Conservation (phyloP, 306 rosid species). For the Cicer pinnatifidum region DNA sequence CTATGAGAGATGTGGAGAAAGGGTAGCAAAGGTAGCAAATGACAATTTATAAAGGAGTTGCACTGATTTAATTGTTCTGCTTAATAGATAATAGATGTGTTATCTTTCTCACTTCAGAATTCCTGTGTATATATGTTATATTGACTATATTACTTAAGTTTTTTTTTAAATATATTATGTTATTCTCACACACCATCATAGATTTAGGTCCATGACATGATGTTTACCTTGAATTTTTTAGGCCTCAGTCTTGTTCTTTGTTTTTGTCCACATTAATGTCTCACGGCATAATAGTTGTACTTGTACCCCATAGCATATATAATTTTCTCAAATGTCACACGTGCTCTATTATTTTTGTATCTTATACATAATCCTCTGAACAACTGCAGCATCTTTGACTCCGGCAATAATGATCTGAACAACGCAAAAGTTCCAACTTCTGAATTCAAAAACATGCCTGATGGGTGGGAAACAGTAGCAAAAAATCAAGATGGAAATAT, state of each 20-base stretch:
- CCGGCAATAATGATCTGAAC: constrained; percentile 61
- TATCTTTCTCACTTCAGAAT: constrained; percentile 19
- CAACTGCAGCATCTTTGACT: constrained; percentile 74
- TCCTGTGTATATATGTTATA: background rate
- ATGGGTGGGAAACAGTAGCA: constrained; percentile 93
- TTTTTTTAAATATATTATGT: background rate
- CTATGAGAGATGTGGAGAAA: constrained; percentile 6
- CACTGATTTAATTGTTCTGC: background rate
- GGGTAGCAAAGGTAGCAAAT: background rate
- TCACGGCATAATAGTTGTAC: background rate
- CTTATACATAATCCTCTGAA: constrained; percentile 27
- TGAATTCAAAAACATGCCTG: constrained; percentile 82
- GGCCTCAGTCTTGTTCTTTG: background rate
- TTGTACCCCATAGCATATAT: constrained; percentile 2
- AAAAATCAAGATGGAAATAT: constrained; percentile 75
- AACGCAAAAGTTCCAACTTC: constrained; percentile 58
- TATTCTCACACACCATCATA: background rate
- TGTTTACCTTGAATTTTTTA: background rate
- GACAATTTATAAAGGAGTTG: background rate
- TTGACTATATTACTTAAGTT: background rate
- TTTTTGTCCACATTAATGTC: background rate
- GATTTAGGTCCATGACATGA: constrained; percentile 10
- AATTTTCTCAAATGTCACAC: constrained; percentile 1
- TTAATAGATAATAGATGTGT: background rate
- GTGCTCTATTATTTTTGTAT: constrained; percentile 33